Conservation (phyloP, 179 eudicot genomes). For the Vitellaria paradoxa region DNA sequence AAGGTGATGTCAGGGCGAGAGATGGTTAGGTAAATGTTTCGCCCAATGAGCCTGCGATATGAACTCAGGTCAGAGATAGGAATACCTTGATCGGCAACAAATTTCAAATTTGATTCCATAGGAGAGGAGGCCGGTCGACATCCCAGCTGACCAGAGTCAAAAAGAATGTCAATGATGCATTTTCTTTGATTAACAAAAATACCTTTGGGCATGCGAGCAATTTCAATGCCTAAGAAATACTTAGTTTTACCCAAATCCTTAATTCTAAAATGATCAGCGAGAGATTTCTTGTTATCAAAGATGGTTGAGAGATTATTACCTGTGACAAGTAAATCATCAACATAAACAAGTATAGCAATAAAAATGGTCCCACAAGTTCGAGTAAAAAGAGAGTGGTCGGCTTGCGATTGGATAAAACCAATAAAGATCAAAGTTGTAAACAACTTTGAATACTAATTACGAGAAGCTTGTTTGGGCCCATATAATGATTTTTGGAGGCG, state of each 20-base stretch:
- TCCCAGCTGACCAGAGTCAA: neutral
- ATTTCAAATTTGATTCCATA: neutral
- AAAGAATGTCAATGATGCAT: neutral
- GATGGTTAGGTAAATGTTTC: neutral
- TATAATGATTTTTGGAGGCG: neutral
- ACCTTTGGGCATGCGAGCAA: neutral
- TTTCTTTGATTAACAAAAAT: neutral
- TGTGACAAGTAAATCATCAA: no score
- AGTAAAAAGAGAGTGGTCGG: no score
- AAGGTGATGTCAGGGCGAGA: neutral
- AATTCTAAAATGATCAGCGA: neutral
- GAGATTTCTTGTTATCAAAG: neutral
- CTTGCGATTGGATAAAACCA: no score
- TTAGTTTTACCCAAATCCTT: no score
- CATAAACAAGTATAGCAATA: no score
- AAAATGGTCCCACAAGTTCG: no score
- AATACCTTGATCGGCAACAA: neutral
- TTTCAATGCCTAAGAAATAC: neutral
- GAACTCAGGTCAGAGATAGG: neutral
- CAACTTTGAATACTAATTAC: neutral
- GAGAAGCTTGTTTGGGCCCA: neutral
- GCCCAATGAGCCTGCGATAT: neutral
- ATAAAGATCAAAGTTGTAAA: neutral
- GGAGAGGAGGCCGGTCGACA: neutral
- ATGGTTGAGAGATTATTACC: neutral